Percentiles rank a stretch among this genome's conserved stretches.
Evolutionary conservation across 176 grass and related monocot species (phyloP).

Genomic region (Otatea glauca): DNA sequence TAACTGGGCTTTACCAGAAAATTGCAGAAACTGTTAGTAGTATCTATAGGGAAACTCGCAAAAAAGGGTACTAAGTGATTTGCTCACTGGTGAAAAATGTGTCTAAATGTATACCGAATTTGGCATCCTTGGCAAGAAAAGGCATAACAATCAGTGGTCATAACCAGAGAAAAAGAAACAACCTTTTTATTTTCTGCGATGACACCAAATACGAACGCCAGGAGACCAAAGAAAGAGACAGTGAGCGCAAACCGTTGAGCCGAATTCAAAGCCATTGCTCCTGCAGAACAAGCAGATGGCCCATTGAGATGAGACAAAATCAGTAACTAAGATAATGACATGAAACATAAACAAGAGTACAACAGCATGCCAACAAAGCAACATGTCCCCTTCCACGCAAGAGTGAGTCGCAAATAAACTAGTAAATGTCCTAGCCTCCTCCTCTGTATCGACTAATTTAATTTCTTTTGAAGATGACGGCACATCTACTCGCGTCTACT

Average conservation of each 20-base stretch:
- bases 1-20: too few species aligned
- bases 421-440: not conserved
- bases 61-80: not conserved
- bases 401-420: not conserved
- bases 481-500: not conserved
- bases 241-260: slow-evolving; percentile 37
- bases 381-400: not conserved
- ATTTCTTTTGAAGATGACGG: not conserved
- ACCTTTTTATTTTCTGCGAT: slow-evolving; percentile 93
- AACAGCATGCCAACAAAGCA: not conserved
- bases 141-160: not conserved
- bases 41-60: not conserved
- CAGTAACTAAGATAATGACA: not conserved
- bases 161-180: slow-evolving; percentile 15
- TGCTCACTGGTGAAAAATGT: too few species aligned
- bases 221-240: slow-evolving; percentile 49
- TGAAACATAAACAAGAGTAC: not conserved
- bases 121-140: not conserved
- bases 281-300: slow-evolving; percentile 25
- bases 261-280: slow-evolving; percentile 55
- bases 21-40: not conserved
- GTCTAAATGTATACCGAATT: not conserved
- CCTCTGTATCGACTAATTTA: not conserved
- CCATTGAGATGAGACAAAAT: not conserved
- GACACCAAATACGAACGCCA: slow-evolving; percentile 69